A percentile compares a stretch with the other conserved stretches of the same genome.
Conservation (phyloP, 495 filamentous ascomycete species). For the Aspergillus incahuasiensis region DNA sequence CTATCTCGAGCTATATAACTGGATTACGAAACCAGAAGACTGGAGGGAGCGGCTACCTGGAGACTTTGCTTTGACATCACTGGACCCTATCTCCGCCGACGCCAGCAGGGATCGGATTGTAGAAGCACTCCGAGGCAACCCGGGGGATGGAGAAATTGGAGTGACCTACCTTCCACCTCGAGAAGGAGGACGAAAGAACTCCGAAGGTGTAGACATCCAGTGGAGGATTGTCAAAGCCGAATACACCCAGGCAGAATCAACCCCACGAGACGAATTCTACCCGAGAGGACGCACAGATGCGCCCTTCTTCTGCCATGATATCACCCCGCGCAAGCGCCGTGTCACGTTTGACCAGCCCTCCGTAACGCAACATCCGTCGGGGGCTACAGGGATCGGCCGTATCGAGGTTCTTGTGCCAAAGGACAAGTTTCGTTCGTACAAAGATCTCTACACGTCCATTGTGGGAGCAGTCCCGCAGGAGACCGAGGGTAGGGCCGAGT, state of each 20-base stretch:
- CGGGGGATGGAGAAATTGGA: not conserved
- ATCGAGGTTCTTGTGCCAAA: conserved; percentile 10
- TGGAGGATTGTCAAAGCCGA: conserved; percentile 10
- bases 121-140: not conserved
- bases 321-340: conserved; percentile 6
- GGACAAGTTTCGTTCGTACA: not conserved
- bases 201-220: conserved; percentile 3
- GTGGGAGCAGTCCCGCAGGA: not conserved
- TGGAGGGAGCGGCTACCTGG: conserved; percentile 8
- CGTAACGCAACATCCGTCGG: conserved; percentile 8
- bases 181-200: conserved; percentile 9
- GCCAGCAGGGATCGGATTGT: conserved; percentile 2
- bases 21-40: conserved; percentile 9
- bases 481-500: not conserved
- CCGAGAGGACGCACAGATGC: conserved; percentile 12
- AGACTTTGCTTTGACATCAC: conserved; percentile 10
- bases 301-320: conserved; percentile 15
- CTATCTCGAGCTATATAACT: conserved; percentile 12
- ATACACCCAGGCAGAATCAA: not conserved
- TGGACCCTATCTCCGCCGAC: conserved; percentile 7
- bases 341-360: conserved; percentile 4
- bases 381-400: conserved; percentile 7
- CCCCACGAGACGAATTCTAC: conserved; percentile 6
- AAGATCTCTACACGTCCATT: conserved; percentile 4
- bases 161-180: conserved; percentile 6